phyloP scores from a whole-genome alignment of 495 filamentous ascomycete genomes.

The Hypomontagnella monticulosa region DNA sequence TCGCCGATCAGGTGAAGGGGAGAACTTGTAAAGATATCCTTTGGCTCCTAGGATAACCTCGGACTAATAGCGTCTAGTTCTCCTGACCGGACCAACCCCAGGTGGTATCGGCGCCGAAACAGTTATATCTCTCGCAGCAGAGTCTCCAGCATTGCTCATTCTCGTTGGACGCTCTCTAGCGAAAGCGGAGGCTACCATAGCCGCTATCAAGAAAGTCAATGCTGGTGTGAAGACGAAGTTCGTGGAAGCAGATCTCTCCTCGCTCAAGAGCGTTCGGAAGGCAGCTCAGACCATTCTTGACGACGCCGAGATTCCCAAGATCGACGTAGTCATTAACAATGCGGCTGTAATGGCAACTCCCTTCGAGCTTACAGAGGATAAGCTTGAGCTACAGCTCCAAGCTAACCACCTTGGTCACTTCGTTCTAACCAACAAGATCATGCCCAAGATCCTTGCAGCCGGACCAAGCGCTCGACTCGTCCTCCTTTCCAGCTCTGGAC shows the following conservation, averaged over 20 bases:
- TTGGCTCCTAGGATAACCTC: background rate
- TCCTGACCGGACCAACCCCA: conserved; percentile 62
- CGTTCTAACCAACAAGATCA: conserved; percentile 64
- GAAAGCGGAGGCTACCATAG: conserved; percentile 53
- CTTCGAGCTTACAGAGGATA: conserved; percentile 50
- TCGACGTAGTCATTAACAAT: conserved; percentile 77
- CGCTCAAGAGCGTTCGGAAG: conserved; percentile 57
- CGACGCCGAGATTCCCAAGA: conserved; percentile 57
- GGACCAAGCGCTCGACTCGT: conserved; percentile 47
- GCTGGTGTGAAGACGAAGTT: conserved; percentile 52
- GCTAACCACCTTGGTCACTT: conserved; percentile 69
- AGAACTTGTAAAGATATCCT: conserved; percentile 47
- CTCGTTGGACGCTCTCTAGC: conserved; percentile 53
- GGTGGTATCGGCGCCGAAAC: conserved; percentile 59
- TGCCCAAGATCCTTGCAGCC: conserved; percentile 55
- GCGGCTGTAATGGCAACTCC: conserved; percentile 70
- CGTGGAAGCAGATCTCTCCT: conserved; percentile 59
- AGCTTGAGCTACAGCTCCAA: conserved; percentile 67
- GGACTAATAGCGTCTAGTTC: conserved; percentile 41
- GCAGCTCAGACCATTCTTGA: conserved; percentile 59
- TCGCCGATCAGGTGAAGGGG: conserved; percentile 50
- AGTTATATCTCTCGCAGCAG: conserved; percentile 54
- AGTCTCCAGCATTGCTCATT: conserved; percentile 54
- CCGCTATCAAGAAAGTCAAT: conserved; percentile 52
- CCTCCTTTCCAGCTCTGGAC: conserved; percentile 52